Conservation (phyloP, 2,329 filamentous ascomycete species). For the Fusarium hostae region DNA sequence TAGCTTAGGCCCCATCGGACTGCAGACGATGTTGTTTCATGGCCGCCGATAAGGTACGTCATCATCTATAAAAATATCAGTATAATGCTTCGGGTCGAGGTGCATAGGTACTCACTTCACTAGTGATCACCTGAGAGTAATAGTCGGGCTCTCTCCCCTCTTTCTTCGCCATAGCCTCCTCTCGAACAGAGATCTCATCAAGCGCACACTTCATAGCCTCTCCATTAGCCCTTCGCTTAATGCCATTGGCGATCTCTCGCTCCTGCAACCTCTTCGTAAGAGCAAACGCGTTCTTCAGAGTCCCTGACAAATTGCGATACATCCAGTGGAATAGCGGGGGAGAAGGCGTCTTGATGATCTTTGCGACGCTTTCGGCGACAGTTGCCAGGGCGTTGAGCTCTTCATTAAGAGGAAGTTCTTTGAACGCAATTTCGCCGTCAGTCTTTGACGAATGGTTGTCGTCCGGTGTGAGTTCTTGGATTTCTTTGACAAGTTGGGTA, state of each 20-base stretch:
- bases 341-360: constrained; percentile 13
- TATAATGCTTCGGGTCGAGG: fast-evolving
- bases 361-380: constrained; percentile 8
- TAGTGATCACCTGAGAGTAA: constrained; percentile 14
- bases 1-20: constrained; percentile 25
- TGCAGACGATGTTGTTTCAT: constrained; percentile 28
- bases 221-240: constrained; percentile 5
- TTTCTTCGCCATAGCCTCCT: constrained; percentile 21
- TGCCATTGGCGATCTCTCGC: constrained; percentile 8
- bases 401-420: constrained; percentile 3
- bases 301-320: constrained; percentile 1
- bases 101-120: neutral
- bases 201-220: constrained; percentile 23
- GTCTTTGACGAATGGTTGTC: fast-evolving
- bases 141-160: constrained; percentile 20
- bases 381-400: constrained; percentile 9
- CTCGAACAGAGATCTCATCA: constrained; percentile 22
- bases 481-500: constrained; percentile 20
- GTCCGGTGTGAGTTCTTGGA: neutral
- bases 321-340: constrained; percentile 17
- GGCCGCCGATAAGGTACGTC: constrained; percentile 22
- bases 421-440: neutral
- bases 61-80: constrained; percentile 1
- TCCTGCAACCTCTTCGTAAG: neutral
- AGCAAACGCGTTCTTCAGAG: neutral